phyloP scores from a whole-genome alignment of 2,329 filamentous ascomycete species.

The Xylariaceae sp. region DNA sequence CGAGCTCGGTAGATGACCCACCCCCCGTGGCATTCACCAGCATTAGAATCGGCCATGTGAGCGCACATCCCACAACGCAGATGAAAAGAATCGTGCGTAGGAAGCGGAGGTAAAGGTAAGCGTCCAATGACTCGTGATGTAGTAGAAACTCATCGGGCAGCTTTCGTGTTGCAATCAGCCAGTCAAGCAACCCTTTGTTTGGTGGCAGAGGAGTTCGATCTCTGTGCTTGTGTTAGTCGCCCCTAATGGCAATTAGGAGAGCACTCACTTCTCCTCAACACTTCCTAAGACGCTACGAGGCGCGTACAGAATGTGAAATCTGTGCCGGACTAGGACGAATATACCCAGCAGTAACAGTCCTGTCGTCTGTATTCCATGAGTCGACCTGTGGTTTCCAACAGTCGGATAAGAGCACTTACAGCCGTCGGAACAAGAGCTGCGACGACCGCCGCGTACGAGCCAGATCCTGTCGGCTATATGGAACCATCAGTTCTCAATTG shows the following conservation, averaged over 20 bases:
- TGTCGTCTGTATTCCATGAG: conserved; percentile 23
- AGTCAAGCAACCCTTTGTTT: conserved; percentile 24
- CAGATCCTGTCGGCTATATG: conserved; percentile 27
- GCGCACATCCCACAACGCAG: conserved; percentile 70
- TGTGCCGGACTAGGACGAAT: conserved; percentile 28
- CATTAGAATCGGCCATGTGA: conserved; percentile 82
- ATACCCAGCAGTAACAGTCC: conserved; percentile 26
- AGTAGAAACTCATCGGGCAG: conserved; percentile 71
- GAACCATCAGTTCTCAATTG: not conserved
- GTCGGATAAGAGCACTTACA: conserved; percentile 21
- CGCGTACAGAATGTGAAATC: conserved; percentile 28
- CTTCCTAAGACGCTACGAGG: conserved; percentile 30
- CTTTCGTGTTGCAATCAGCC: conserved; percentile 34
- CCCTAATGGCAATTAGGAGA: not conserved
- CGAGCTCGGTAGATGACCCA: conserved; percentile 59
- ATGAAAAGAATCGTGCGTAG: conserved; percentile 71
- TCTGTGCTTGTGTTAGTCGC: conserved; percentile 18
- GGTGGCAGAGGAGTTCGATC: conserved; percentile 27
- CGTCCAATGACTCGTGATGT: conserved; percentile 82
- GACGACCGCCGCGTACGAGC: conserved; percentile 27
- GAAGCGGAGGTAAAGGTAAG: conserved; percentile 82
- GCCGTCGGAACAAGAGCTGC: conserved; percentile 31
- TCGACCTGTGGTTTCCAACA: not conserved
- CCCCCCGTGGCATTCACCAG: conserved; percentile 81
- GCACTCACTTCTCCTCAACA: conserved; percentile 28